Base-by-base conservation (phyloP, 148 eudicot species). In the Nyssa sinensis region DNA sequence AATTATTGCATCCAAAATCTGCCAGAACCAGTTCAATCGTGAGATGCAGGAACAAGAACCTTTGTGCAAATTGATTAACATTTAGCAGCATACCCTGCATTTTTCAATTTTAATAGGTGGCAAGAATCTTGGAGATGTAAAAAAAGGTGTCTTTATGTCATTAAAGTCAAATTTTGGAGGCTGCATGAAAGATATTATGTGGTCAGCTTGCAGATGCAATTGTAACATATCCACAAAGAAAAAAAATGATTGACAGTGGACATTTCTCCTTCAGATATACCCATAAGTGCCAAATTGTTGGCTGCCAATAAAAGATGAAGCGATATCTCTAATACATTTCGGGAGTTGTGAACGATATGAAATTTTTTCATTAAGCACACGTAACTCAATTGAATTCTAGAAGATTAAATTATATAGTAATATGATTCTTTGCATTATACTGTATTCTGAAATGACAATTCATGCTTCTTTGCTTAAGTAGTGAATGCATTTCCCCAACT, bases 71-170 rank as follows among this genome's bases (percentile, higher is more conserved):
- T 0, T 21, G 17, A 23, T 10, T 23, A 13, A 21, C 73, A 69
- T 6, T 62, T 69, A 53, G 51, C 32, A n/a, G 21, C 75, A 76
- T 86, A 94, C 98, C 96, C 81, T 83, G 83, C 93, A 88, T 59
- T 72, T 86, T 67, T 94, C 97, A 39, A 90, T 88, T 85, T 90
- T 94, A 31, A 96, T 90, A 69, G 98, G 98, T 29, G 97, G 98
- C 73, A 94, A 84, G 76, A 92, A 94, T 77, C 96, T 82, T 1
- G 97, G 89, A 73, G 98, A 92, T 64, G 98, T 94, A 70, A 86
- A 92, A 81, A 94, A 92, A 41, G 98, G 93, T 17, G 89, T 88
- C 85, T 92, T 92, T 7, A 96, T 97, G 58, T 94, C 97, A 55
- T 87, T 84, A 53, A 94, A 94, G 70, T 94, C 88, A 69, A 94